A percentile compares a stretch with the other conserved stretches of the same genome.
Conservation (phyloP, 257 asterid species). For the Solanum habrochaites region DNA sequence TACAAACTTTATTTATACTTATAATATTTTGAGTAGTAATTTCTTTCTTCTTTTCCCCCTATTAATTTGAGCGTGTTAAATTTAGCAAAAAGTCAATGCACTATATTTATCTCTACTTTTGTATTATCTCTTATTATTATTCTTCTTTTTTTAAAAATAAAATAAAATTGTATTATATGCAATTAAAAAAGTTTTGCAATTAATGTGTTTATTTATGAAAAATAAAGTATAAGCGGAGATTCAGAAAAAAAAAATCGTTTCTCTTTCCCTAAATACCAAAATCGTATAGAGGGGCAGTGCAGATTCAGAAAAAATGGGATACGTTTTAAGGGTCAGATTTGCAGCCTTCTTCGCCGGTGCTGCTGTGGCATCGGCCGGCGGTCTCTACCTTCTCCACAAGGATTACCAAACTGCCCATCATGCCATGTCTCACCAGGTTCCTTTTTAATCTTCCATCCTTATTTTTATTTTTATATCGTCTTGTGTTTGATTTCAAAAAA, state of each 20-base stretch:
- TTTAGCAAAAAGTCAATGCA: neutral
- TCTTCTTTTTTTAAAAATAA: no score
- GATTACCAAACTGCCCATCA: conserved; percentile 69
- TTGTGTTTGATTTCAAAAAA: neutral
- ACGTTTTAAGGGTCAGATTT: conserved; percentile 65
- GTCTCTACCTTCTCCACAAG: conserved; percentile 58
- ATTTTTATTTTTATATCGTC: no score
- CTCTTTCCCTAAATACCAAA: neutral
- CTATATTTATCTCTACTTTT: neutral
- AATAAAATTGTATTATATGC: neutral
- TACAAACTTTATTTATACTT: neutral
- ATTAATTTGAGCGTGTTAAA: neutral
- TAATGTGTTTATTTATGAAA: neutral
- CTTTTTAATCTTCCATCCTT: neutral
- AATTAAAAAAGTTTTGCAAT: neutral
- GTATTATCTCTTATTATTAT: neutral
- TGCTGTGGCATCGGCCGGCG: conserved; percentile 73
- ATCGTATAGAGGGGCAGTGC: neutral
- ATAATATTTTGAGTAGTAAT: neutral
- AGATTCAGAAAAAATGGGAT: conserved; percentile 43
- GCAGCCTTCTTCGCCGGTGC: conserved; percentile 88
- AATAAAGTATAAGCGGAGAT: neutral
- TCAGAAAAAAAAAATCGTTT: neutral
- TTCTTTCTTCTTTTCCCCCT: neutral
- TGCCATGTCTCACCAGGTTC: conserved; percentile 56